phyloP scores from a whole-genome alignment of 768 basidiomycete species.

The Lentinula detonsa region DNA sequence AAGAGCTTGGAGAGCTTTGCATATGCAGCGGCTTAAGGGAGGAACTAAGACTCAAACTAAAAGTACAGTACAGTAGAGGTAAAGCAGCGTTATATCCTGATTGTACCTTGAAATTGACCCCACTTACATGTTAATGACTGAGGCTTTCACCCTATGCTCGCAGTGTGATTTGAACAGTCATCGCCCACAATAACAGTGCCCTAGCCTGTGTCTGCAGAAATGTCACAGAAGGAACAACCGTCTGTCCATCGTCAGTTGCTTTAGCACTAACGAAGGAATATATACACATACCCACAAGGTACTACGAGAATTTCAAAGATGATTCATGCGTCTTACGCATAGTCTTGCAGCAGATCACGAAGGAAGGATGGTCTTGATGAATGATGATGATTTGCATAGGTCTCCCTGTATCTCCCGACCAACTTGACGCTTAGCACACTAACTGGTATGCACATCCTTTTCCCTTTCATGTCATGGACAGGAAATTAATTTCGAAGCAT shows the following conservation, averaged over 20 bases:
- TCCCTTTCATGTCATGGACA: no score
- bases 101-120: background rate
- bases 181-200: background rate
- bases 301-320: background rate
- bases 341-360: background rate
- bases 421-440: background rate
- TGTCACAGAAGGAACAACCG: background rate
- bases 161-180: background rate
- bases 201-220: background rate
- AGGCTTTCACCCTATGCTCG: background rate
- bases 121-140: background rate
- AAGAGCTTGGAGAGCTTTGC: constrained; percentile 41
- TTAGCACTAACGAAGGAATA: background rate
- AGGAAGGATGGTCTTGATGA: background rate
- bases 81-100: background rate
- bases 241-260: background rate
- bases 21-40: constrained; percentile 1
- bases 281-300: background rate
- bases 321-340: background rate
- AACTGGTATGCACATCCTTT: no score
- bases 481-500: background rate
- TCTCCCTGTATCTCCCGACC: background rate
- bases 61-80: constrained; percentile 1
- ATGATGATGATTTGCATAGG: background rate
- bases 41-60: background rate